Evolutionary conservation across 2,329 filamentous ascomycete genomes (phyloP).

Genomic region (Penicillium glabrum): DNA sequence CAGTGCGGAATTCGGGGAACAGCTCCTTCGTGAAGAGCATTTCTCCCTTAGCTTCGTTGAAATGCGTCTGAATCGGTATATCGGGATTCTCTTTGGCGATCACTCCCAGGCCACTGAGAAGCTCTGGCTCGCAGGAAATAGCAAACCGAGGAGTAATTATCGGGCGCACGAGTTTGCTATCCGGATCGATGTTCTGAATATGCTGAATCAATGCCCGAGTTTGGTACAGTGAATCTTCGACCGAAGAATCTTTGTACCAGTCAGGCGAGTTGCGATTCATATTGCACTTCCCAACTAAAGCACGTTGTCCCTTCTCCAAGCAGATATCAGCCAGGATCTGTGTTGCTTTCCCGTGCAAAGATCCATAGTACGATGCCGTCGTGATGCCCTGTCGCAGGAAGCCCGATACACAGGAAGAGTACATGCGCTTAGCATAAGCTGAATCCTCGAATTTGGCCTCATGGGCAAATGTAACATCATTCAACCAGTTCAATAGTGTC

Average conservation of each 20-base stretch:
- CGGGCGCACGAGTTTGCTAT: conserved; percentile 45
- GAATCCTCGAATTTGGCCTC: conserved; percentile 61
- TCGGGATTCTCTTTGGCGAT: conserved; percentile 51
- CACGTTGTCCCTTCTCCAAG: conserved; percentile 33
- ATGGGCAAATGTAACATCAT: conserved; percentile 63
- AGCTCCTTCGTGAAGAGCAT: conserved; percentile 55
- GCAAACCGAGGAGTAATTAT: conserved; percentile 62
- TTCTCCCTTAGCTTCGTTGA: conserved; percentile 65
- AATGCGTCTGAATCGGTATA: conserved; percentile 65
- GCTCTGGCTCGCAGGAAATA: conserved; percentile 57
- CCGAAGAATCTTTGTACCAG: conserved; percentile 52
- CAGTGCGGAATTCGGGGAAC: conserved; percentile 57
- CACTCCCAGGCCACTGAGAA: conserved; percentile 57
- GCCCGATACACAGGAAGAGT: conserved; percentile 54
- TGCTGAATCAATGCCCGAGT: conserved; percentile 54
- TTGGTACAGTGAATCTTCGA: conserved; percentile 49
- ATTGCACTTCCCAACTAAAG: conserved; percentile 38
- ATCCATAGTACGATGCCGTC: conserved; percentile 39
- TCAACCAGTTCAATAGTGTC: conserved; percentile 59
- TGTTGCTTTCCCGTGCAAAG: conserved; percentile 30
- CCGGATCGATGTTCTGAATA: conserved; percentile 49
- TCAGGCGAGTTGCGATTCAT: conserved; percentile 48
- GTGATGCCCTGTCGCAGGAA: conserved; percentile 56
- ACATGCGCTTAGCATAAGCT: conserved; percentile 54
- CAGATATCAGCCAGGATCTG: conserved; percentile 36